Evolutionary conservation across 2,329 filamentous ascomycete species (phyloP).

Genomic region (Orbilia oligospora): DNA sequence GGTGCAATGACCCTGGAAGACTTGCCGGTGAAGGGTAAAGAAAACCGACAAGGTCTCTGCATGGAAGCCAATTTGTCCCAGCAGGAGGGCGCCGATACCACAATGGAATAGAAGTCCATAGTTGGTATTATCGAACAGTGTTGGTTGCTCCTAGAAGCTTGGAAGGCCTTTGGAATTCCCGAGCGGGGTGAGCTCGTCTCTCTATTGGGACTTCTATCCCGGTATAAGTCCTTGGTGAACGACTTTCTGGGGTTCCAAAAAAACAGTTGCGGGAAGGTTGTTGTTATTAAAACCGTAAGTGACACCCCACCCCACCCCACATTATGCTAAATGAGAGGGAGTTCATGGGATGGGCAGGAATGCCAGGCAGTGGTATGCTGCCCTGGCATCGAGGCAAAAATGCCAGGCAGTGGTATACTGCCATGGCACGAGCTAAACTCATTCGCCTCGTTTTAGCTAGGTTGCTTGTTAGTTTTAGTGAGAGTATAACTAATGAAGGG

Average conservation of each 20-base stretch:
- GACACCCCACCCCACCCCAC: no score
- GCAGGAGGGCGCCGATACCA: background rate
- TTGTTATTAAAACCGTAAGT: no score
- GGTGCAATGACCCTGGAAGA: no score
- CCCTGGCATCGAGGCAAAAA: no score
- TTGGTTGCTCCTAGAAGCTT: background rate
- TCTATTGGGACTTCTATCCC: background rate
- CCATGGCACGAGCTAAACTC: no score
- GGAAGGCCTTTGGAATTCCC: background rate
- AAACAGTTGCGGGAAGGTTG: no score
- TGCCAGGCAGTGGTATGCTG: no score
- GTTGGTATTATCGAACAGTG: background rate
- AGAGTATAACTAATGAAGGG: background rate
- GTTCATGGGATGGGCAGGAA: no score
- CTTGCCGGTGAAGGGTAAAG: background rate
- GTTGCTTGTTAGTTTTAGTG: background rate
- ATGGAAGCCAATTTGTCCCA: background rate
- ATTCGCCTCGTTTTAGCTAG: background rate
- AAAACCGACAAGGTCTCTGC: background rate
- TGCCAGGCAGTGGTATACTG: no score
- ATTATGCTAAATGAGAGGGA: no score
- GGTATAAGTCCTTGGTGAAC: background rate
- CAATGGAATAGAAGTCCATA: background rate
- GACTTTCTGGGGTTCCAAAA: no score
- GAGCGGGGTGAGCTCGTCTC: background rate